Evolutionary conservation across 768 basidiomycete genomes (phyloP).

Genomic region (Tulasnella sp.): DNA sequence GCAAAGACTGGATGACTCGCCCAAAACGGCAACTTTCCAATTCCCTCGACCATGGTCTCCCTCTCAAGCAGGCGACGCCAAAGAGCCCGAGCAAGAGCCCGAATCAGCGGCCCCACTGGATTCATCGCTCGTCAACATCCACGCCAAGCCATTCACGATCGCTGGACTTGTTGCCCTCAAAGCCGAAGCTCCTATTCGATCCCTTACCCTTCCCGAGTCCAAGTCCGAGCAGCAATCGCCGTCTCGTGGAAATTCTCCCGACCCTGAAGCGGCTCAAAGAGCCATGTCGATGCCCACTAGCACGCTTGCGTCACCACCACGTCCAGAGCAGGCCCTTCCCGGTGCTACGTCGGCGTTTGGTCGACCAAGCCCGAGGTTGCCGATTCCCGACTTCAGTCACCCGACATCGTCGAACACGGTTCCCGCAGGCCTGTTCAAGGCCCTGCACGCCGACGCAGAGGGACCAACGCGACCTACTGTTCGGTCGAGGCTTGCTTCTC

Average conservation of each 20-base stretch:
- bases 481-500: slow-evolving; percentile 54
- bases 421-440: slow-evolving; percentile 81
- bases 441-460: slow-evolving; percentile 46
- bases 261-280: background rate
- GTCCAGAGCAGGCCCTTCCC: background rate
- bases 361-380: background rate
- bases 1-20: slow-evolving; percentile 42
- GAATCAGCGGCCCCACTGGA: background rate
- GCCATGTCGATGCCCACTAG: slow-evolving; percentile 16
- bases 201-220: background rate
- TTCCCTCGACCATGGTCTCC: slow-evolving; percentile 17
- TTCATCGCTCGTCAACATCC: slow-evolving; percentile 34
- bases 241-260: background rate
- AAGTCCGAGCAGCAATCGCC: slow-evolving; percentile 8
- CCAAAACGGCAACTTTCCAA: slow-evolving; percentile 5
- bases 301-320: background rate
- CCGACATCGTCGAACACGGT: slow-evolving; percentile 62
- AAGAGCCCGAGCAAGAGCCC: background rate
- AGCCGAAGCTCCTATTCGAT: background rate
- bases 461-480: slow-evolving; percentile 62
- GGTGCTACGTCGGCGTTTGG: background rate
- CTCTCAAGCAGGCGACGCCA: background rate
- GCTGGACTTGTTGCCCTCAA: slow-evolving; percentile 33
- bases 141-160: slow-evolving; percentile 58
- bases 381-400: slow-evolving; percentile 57